Evolutionary conservation across 1,139 yeast genomes (phyloP), one percentile per base, ranked within the genome.

Genomic region (Debaryomycetaceae sp.): DNA sequence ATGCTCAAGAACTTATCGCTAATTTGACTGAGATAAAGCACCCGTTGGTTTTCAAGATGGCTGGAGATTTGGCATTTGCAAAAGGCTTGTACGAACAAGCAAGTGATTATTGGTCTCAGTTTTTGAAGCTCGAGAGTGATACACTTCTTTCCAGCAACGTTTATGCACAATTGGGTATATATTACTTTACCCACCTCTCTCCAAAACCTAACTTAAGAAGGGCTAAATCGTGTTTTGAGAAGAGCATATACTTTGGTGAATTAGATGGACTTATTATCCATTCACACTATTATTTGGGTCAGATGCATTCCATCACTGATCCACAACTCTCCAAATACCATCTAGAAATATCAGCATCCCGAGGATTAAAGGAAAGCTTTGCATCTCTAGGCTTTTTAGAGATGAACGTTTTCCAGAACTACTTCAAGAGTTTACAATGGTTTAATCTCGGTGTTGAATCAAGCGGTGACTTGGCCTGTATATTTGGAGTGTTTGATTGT

Each of bases 251-350:
- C 24, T 68, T 76, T 40, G 84, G 91, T 36, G 78, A 85, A 46
- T 55, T 80, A 24, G 83, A 81, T 50, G 54, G 61, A 6, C 76
- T 75, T 50, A 76, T 79, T 6, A 68, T 83, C 9, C 86, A 84
- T 52, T 80, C 95, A 27, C 95, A 89, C 61, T 90, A 75, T 62
- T 83, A 84, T 55, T 68, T 90, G 46, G 95, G 95, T 1, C 88
- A 87, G 53, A 65, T 90, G 17, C 76, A 80, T 56, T 74, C 81
- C 41, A 64, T 70, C 39, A 68, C 78, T 4, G 80, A 83, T 49
- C 87, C 88, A 0, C 54, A 69, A 29, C 67, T 79, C 24, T 75
- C 95, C 0, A 75, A 84, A 47, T 79, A 80, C 50, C 91, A 89
- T 57, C 73, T 87, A 48, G 95, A 89, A 58, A 69, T 81, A 45